These are phyloP conservation scores for Globisporangium heterothallicum DNA, from an alignment of 352 stramenopile genomes.

Conservation along the genomic window DNA sequence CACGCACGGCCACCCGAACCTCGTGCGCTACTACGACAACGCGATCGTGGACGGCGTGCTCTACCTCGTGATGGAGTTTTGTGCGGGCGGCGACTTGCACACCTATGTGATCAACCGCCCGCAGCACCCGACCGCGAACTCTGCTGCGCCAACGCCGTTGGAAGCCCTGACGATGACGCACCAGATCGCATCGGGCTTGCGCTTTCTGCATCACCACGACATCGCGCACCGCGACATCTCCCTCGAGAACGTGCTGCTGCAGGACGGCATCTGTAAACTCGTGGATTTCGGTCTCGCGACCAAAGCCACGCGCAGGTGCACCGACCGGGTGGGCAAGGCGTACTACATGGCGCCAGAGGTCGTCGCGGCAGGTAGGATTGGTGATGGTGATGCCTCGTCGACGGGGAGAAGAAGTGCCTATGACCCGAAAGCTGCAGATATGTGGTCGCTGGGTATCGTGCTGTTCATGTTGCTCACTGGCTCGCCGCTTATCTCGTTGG, in stretches of 20 bases:
- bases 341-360: conserved; percentile 55
- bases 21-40: neutral
- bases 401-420: conserved; percentile 6
- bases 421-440: conserved; percentile 27
- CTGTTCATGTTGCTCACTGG: conserved; percentile 60
- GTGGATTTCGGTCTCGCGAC: conserved; percentile 46
- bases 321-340: conserved; percentile 35
- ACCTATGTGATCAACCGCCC: neutral
- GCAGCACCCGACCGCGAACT: conserved; percentile 8
- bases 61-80: conserved; percentile 3
- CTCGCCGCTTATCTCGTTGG: conserved; percentile 31
- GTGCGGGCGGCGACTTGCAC: conserved; percentile 1
- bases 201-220: conserved; percentile 35
- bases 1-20: neutral
- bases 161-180: conserved; percentile 34
- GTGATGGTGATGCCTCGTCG: neutral
- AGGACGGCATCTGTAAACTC: conserved; percentile 34
- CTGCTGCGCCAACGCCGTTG: conserved; percentile 27
- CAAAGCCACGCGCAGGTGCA: conserved; percentile 14
- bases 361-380: conserved; percentile 14
- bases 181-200: conserved; percentile 35
- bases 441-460: conserved; percentile 56
- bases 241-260: conserved; percentile 52
- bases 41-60: neutral
- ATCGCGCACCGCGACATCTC: conserved; percentile 52